These are phyloP conservation scores for Shiraia bambusicola DNA, from an alignment of 2,329 filamentous ascomycete species.

Conservation along the genomic window DNA sequence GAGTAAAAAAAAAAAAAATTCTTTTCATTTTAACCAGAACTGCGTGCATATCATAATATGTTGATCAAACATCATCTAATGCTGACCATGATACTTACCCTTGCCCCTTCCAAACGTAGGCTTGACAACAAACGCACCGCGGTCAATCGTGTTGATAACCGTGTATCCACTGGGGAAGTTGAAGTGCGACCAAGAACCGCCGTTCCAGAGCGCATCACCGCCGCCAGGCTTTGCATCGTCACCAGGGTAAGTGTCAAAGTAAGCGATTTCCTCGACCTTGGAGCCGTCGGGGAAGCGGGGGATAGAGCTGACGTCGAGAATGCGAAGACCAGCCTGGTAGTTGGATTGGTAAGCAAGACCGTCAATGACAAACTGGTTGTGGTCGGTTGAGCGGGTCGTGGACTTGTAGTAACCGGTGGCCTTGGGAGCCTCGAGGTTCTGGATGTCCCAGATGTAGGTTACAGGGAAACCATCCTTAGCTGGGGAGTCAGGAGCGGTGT, in stretches of 20 bases:
- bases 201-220: slow-evolving; percentile 44
- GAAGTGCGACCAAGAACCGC: slow-evolving; percentile 47
- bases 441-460: slow-evolving; percentile 43
- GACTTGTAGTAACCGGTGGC: slow-evolving; percentile 49
- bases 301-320: slow-evolving; percentile 47
- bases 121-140: slow-evolving; percentile 42
- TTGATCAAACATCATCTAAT: slow-evolving; percentile 4
- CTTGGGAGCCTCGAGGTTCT: slow-evolving; percentile 37
- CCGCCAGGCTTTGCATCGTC: slow-evolving; percentile 41
- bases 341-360: slow-evolving; percentile 48
- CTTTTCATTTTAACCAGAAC: too few relatives aligned
- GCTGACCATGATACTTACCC: slow-evolving; percentile 29
- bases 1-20: too few relatives aligned
- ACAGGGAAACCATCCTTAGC: slow-evolving; percentile 40
- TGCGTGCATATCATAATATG: too few relatives aligned
- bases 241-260: slow-evolving; percentile 47
- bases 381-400: slow-evolving; percentile 43
- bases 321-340: slow-evolving; percentile 48
- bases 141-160: slow-evolving; percentile 54
- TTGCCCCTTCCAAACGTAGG: slow-evolving; percentile 29
- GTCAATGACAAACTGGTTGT: slow-evolving; percentile 50
- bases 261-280: slow-evolving; percentile 46
- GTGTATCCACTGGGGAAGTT: slow-evolving; percentile 47
- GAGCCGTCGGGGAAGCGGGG: slow-evolving; percentile 40
- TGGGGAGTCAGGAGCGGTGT: slow-evolving; percentile 24